A percentile compares a stretch with the other conserved stretches of the same genome.
Conservation (phyloP, 805 yeast genomes). For the Yarrowia sp. region DNA sequence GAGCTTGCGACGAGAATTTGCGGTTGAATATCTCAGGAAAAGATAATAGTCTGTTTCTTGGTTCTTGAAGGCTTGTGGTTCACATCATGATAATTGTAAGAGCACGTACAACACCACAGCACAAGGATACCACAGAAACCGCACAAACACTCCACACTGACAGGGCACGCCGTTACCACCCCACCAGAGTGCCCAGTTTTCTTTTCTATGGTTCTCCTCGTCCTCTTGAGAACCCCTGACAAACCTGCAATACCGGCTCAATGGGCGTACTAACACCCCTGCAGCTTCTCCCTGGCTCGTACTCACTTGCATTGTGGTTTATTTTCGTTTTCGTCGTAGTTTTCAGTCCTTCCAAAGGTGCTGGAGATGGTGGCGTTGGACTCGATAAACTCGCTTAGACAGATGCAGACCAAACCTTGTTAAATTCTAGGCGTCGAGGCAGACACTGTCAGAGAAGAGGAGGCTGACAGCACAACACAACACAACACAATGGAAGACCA, state of each 20-base stretch:
- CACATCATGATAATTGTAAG: no score
- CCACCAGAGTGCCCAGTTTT: no score
- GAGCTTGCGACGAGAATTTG: not conserved
- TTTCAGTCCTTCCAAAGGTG: not conserved
- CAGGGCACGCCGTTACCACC: no score
- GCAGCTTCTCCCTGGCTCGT: not conserved
- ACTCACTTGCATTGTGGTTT: slow-evolving; percentile 5
- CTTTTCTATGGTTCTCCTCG: no score
- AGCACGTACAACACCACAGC: no score
- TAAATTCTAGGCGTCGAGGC: not conserved
- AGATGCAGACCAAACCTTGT: not conserved
- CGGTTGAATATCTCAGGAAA: no score
- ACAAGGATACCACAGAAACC: no score
- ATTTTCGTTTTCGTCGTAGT: not conserved
- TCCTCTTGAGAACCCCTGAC: not conserved
- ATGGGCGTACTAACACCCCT: not conserved
- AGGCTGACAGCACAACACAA: not conserved
- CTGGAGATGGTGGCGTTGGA: not conserved
- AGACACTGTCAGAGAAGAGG: no score
- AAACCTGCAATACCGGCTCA: not conserved
- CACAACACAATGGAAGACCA: not conserved
- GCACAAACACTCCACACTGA: no score
- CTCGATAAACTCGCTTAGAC: not conserved
- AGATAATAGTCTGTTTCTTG: no score
- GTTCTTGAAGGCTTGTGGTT: no score